Evolutionary conservation across 2,329 filamentous ascomycete species (phyloP), one percentile per base, ranked within the genome.

Genomic region (Moelleriella libera): DNA sequence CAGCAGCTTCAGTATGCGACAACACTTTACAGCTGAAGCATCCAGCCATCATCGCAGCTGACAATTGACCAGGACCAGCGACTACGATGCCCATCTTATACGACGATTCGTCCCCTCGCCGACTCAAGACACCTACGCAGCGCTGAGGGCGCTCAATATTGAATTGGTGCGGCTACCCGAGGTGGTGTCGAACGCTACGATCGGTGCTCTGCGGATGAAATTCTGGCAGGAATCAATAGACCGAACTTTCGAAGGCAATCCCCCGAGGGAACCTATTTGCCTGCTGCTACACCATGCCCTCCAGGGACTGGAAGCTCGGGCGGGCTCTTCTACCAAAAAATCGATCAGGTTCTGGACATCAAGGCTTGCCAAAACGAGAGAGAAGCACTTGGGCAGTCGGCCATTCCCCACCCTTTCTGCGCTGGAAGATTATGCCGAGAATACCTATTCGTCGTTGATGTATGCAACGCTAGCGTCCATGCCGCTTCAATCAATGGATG

Each of bases 151-250:
- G 45, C 81, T 98, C 64, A 98, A 98, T 61, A 76, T 97, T 57
- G 90, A 96, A 63, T 78, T 96, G 50, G 86, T 90, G 43, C 79
- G 86, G 49, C 84, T 97, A 52, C 88, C 92, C 49, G 90, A 97
- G 65, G 80, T 85, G 10, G 89, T 92, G 21, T 92, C 86, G 44
- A 92, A 85, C 51, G 80, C 85, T n/a, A 83, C 83, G 4, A 85
- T 97, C 51, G 90, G 88, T 45, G 74, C 82, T 46, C 80, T 97
- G 74, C 88, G 92, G 53, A 83, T 95, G 65, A 87, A 95, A 63
- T 97, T 97, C 70, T 97, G 92, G 86, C 80, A 86, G 45, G 89
- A 97, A 56, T 80, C 86, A 5, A 70, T 98, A 46, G 76, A 83
- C 47, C 82, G 83, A 51, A 84, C 86, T 1, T 83, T 96, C 50